Evolutionary conservation across 306 rosid species (phyloP).

Genomic region (Cucurbita argyrosperma): DNA sequence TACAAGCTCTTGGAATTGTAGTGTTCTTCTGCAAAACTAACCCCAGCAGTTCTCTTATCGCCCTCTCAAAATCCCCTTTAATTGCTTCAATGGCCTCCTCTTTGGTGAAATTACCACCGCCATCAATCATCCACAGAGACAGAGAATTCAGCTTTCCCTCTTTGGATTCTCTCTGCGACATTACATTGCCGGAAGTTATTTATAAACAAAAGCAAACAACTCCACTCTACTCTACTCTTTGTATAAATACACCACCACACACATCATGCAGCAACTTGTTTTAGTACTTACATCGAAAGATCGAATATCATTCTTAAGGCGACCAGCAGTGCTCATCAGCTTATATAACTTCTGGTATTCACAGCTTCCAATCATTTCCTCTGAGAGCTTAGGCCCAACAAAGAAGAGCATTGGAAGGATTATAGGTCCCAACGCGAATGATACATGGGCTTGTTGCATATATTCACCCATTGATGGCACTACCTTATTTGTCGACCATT

Average conservation of each 20-base stretch:
- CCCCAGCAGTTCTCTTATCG: constrained; percentile 49
- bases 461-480: constrained; percentile 58
- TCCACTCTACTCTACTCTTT: no score
- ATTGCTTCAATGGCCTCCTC: constrained; percentile 24
- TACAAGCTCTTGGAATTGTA: constrained; percentile 65
- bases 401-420: constrained; percentile 71
- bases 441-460: constrained; percentile 43
- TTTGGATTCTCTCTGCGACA: constrained; percentile 54
- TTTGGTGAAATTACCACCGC: constrained; percentile 14
- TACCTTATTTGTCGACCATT: constrained; percentile 37
- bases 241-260: no score
- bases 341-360: constrained; percentile 34
- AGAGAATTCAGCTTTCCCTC: constrained; percentile 70
- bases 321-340: constrained; percentile 51
- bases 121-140: constrained; percentile 23
- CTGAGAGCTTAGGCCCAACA: constrained; percentile 60
- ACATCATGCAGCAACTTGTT: not conserved
- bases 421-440: constrained; percentile 65
- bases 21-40: constrained; percentile 48
- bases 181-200: not conserved
- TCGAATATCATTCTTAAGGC: constrained; percentile 60
- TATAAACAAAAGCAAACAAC: not conserved
- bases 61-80: constrained; percentile 20
- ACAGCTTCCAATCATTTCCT: constrained; percentile 15
- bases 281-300: constrained; percentile 33